Base-by-base conservation (phyloP, 352 stramenopile genomes). In the Pythium sukuiense region DNA sequence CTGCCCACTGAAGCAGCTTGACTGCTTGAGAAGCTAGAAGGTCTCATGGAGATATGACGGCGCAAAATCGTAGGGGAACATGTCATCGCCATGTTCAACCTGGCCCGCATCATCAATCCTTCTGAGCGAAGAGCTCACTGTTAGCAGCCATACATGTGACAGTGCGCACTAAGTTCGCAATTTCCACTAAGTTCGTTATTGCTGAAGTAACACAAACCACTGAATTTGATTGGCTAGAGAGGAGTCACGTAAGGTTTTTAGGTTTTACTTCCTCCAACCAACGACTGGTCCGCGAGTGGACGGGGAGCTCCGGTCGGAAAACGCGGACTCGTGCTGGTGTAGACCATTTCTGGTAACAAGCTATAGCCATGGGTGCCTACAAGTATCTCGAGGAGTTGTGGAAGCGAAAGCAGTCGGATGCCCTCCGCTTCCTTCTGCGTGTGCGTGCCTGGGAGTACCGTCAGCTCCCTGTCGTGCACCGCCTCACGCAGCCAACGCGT, bases 321-420 rank as follows among this genome's bases (percentile, higher is more conserved):
- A 14, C 13, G 7, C 12, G 14, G 6, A 37, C 11, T 24, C 12
- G 12, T 26, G n/a, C 37, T 24, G n/a, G 50, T 58, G 66, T 37
- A 64, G 69, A 54, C 61, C 61, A 69, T 64, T 69, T 73, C 60
- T 60, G 61, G 67, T 73, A 61, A 59, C 67, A 73, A 70, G 61
- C 56, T 52, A 67, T 49, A 69, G 63, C 56, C 67, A 99, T 99
- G 98, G 97, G 97, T 90, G 97, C 96, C 64, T 99, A 99, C 96
- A 99, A 99, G 90, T 99, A 99, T 83, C 89, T 99, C 76, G 96
- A 99, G 85, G 98, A 99, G 87, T 77, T 99, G 45, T 99, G 97
- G 97, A 98, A 98, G 89, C 98, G 99, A 76, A 99, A 99, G 96
- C 98, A 99, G 88, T 98, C 92, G 83, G 97, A 99, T 92, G 97